A percentile compares a stretch with the other conserved stretches of the same genome.
Conservation (phyloP, 1,284 basidiomycete species). For the Rhodofomes roseus region DNA sequence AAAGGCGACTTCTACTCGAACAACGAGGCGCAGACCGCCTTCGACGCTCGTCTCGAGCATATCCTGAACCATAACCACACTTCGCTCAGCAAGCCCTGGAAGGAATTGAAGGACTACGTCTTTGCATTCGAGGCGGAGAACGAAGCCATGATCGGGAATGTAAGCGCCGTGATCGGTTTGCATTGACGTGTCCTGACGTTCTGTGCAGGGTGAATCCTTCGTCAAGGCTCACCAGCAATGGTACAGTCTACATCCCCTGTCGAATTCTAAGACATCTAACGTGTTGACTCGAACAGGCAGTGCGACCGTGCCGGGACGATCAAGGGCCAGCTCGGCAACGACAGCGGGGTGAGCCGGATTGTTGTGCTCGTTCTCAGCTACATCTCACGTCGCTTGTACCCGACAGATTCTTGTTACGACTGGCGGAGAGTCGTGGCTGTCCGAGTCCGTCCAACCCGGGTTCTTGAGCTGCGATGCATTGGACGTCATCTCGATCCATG, state of each 20-base stretch:
- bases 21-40: conserved; percentile 17
- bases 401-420: conserved; percentile 33
- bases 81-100: conserved; percentile 38
- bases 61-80: conserved; percentile 38
- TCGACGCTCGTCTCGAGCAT: conserved; percentile 31
- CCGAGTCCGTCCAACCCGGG: conserved; percentile 32
- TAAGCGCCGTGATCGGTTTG: background rate
- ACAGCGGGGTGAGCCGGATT: conserved; percentile 24
- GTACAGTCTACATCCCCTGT: background rate
- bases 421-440: conserved; percentile 36
- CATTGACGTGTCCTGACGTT: background rate
- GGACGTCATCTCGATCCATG: conserved; percentile 38
- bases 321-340: conserved; percentile 26
- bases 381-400: background rate
- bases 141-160: conserved; percentile 26
- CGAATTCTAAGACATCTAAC: too few species aligned
- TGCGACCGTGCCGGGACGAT: conserved; percentile 37
- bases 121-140: conserved; percentile 45
- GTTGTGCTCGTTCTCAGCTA: background rate
- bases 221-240: conserved; percentile 24
- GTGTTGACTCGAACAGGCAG: conserved; percentile 22
- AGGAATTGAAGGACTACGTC: conserved; percentile 39
- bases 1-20: conserved; percentile 21
- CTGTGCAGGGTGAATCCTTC: conserved; percentile 21
- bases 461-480: conserved; percentile 32